Conservation (phyloP, 306 rosid species). For the Erythrophleum fordii region DNA sequence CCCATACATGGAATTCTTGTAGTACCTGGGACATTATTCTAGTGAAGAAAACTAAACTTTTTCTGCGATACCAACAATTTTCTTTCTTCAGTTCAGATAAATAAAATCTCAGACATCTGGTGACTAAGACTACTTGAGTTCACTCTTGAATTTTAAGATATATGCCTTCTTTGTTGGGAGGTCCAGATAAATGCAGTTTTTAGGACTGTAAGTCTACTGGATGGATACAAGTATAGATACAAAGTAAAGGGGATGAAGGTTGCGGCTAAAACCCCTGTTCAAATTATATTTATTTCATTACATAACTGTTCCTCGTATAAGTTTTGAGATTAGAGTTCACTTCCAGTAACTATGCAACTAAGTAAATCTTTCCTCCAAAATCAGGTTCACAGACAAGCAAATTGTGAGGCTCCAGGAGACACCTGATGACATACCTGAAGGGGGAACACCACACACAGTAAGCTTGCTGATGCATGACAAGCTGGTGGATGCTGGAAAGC, state of each 20-base stretch:
- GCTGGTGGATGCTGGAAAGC: conserved; percentile 93
- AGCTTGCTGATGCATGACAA: conserved; percentile 96
- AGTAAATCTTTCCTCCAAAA: conserved; percentile 32
- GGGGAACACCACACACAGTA: conserved; percentile 98
- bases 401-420: conserved; percentile 98
- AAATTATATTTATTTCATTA: background rate
- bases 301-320: background rate
- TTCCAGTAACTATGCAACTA: conserved; percentile 15
- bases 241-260: background rate
- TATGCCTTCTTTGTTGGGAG: background rate
- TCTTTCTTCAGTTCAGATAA: background rate
- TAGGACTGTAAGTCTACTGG: background rate
- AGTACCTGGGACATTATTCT: background rate
- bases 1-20: background rate
- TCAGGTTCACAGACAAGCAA: conserved; percentile 93
- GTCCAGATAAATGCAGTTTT: background rate
- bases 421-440: conserved; percentile 97
- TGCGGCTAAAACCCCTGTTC: background rate
- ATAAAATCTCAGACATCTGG: conserved; percentile 1
- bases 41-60: background rate
- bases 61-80: background rate
- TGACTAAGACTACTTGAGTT: background rate
- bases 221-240: background rate
- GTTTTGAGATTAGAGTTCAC: conserved; percentile 3
- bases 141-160: conserved; percentile 22